Base-by-base conservation (phyloP, 805 yeast species). In the Suhomyces faveliae region DNA sequence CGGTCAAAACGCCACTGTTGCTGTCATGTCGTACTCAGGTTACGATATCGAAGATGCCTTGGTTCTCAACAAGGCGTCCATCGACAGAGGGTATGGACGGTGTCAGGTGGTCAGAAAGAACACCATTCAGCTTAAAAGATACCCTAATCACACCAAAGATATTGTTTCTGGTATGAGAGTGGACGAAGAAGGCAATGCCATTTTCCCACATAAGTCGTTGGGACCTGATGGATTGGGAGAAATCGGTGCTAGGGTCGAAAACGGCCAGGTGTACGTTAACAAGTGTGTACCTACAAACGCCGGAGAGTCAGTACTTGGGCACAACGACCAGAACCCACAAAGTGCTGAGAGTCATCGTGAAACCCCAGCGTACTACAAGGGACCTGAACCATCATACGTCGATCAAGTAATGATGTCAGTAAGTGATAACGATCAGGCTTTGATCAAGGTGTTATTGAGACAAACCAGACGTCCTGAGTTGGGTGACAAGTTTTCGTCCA, bases 41-140 rank as follows among this genome's bases (percentile, higher is more conserved):
- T 94, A 94, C 65, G 99, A 94, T 87, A 94, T 94, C 66, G 98
- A 94, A 72, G 99, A 94, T 83, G 99, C 99, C 5, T 77, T 94
- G 63, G 97, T 94, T 17, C 72, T 94, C 58, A 94, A 94, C 70
- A 94, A 92, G 67, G 76, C 98, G 0, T 89, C 97, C 0, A 78
- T 94, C 47, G 99, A 94, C 63, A 80, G 99, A 63, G 99, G 99
- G 1, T 94, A 89, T 66, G 99, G 99, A 37, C 84, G 99, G 58
- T 94, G 99, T 73, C 99, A 94, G 70, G 96, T 90, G 2, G 79
- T 96, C 52, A 79, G 95, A 61, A 94, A 94, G 70, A 89, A 90
- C 52, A 92, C 98, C 1, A 84, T 96, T 5, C 83, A 86, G 15
- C 74, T 94, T 56, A 94, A 94, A 66, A 80, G 96, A 58, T 94